phyloP scores from a whole-genome alignment of 371 early-diverging fungal species.

The Mortierella sp. region DNA sequence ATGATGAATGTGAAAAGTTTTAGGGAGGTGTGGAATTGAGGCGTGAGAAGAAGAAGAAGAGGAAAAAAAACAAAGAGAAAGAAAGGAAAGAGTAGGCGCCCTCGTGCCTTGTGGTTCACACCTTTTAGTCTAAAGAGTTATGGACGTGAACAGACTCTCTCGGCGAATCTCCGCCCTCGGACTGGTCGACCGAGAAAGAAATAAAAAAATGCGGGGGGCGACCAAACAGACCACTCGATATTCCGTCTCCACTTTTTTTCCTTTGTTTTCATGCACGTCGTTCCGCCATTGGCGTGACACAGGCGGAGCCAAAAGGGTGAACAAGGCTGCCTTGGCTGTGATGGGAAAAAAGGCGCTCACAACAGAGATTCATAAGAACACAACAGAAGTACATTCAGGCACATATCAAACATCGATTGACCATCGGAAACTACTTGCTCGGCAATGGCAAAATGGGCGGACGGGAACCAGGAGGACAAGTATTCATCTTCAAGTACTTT shows the following conservation, averaged over 20 bases:
- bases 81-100: constrained; percentile 18
- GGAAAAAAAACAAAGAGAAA: constrained; percentile 8
- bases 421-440: not conserved
- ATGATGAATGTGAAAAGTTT: constrained; percentile 2
- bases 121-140: too few relatives aligned
- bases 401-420: too few relatives aligned
- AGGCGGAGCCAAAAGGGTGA: not conserved
- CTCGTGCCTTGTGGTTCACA: too few relatives aligned
- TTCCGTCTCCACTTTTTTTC: constrained; percentile 47
- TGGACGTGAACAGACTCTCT: too few relatives aligned
- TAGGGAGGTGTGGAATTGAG: not conserved
- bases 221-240: not conserved
- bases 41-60: constrained; percentile 7
- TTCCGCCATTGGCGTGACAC: not conserved
- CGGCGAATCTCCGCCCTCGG: too few relatives aligned
- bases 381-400: too few relatives aligned
- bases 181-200: not conserved
- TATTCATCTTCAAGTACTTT: constrained; percentile 4
- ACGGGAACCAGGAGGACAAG: not conserved
- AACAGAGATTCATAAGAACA: too few relatives aligned
- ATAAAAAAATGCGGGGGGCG: constrained; percentile 21
- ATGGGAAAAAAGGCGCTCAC: not conserved
- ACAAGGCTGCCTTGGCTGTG: not conserved
- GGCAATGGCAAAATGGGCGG: not conserved
- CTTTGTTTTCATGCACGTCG: not conserved